Percentiles rank a stretch among this genome's conserved stretches.
These are phyloP conservation scores for Magnolia sinica DNA, from an alignment of 164 flowering plant genomes.

Conservation along the genomic window DNA sequence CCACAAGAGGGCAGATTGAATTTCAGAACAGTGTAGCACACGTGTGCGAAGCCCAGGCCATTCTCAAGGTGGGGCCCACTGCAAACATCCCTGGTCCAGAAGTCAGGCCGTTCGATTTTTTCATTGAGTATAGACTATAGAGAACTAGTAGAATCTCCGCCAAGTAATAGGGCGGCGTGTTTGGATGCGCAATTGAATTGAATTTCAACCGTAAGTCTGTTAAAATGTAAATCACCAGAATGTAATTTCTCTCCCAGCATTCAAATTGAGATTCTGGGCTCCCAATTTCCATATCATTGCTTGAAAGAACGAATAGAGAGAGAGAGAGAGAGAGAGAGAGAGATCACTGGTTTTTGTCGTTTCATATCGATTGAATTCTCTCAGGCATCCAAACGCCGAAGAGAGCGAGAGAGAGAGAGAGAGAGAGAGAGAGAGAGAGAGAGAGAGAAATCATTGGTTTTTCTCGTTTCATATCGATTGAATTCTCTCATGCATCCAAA, in stretches of 20 bases:
- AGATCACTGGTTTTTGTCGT: background rate
- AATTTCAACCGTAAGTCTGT: too few species aligned
- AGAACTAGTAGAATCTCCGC: too few species aligned
- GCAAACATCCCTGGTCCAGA: too few species aligned
- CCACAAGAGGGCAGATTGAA: too few species aligned
- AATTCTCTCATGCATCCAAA: background rate
- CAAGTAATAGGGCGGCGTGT: too few species aligned
- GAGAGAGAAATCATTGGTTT: slow-evolving; percentile 5
- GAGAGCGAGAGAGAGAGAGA: background rate
- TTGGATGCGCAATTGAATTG: too few species aligned
- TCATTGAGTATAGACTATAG: too few species aligned
- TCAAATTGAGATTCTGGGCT: background rate
- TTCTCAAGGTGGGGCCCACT: too few species aligned
- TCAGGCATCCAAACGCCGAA: background rate
- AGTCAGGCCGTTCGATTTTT: too few species aligned
- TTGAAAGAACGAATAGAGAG: background rate
- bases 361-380: background rate
- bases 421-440: background rate
- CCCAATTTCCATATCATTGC: background rate
- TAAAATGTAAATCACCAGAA: background rate
- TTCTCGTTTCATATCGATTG: background rate
- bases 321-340: background rate
- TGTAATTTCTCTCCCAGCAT: background rate
- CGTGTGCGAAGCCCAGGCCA: too few species aligned
- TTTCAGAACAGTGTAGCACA: too few species aligned